Percentiles rank a stretch among this genome's conserved stretches.
These are phyloP conservation scores for Candida orba DNA, from an alignment of 805 yeast genomes.

Conservation along the genomic window DNA sequence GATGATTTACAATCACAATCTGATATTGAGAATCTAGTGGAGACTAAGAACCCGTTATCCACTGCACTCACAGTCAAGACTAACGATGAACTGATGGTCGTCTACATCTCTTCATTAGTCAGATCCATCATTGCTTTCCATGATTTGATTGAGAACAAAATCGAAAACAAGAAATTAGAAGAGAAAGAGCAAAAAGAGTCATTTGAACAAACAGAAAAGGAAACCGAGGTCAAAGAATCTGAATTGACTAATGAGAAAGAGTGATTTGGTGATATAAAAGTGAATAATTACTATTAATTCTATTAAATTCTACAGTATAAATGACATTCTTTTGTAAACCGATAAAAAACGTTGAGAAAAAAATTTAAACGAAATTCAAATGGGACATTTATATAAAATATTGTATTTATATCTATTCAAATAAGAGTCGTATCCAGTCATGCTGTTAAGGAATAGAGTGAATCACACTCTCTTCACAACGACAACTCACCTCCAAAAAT, in stretches of 20 bases:
- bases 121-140: slow-evolving; percentile 95
- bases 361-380: neutral
- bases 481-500: too few species aligned
- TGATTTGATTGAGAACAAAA: slow-evolving; percentile 92
- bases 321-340: too few species aligned
- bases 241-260: neutral
- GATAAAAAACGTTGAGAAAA: slow-evolving; percentile 6
- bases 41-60: slow-evolving; percentile 47
- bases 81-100: slow-evolving; percentile 92
- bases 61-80: slow-evolving; percentile 87
- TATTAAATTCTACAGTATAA: too few species aligned
- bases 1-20: slow-evolving; percentile 23
- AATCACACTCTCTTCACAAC: too few species aligned
- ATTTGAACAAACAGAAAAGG: slow-evolving; percentile 2
- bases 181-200: slow-evolving; percentile 19
- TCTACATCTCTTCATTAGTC: slow-evolving; percentile 82
- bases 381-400: too few species aligned
- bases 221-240: neutral
- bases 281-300: too few species aligned
- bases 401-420: too few species aligned
- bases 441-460: too few species aligned
- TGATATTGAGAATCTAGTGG: slow-evolving; percentile 18
- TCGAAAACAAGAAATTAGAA: slow-evolving; percentile 59
- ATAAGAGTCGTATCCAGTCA: too few species aligned
- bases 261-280: too few species aligned